Evolutionary conservation across 75 land plant species (phyloP).

Genomic region (Pseudotsuga menziesii): DNA sequence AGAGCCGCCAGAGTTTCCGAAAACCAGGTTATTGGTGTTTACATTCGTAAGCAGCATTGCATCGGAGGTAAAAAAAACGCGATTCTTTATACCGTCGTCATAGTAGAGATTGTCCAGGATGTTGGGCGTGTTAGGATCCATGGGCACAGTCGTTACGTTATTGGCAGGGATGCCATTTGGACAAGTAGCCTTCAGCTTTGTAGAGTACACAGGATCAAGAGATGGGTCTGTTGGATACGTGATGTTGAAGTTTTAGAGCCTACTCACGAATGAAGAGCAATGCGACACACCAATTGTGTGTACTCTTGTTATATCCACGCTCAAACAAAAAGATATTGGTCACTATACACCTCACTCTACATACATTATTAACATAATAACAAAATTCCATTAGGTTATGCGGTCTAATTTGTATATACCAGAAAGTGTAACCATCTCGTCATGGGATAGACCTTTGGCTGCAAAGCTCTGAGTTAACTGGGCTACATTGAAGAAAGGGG

Average conservation of each 20-base stretch:
- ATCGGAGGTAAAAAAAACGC: constrained; percentile 59
- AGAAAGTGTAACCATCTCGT: constrained; percentile 65
- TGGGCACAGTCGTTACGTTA: constrained; percentile 18
- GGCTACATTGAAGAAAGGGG: too few species aligned
- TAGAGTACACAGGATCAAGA: constrained; percentile 22
- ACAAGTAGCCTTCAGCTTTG: constrained; percentile 17
- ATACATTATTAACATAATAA: too few species aligned
- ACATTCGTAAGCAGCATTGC: constrained; percentile 22
- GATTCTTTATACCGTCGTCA: constrained; percentile 16
- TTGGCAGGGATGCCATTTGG: constrained; percentile 7
- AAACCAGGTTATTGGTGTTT: constrained; percentile 28
- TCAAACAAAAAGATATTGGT: too few species aligned
- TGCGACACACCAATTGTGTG: constrained; percentile 20
- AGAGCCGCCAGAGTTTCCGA: constrained; percentile 34
- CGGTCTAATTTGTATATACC: constrained; percentile 7
- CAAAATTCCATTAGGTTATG: not conserved
- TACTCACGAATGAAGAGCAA: too few species aligned
- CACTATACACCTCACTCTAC: too few species aligned
- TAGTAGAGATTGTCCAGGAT: constrained; percentile 43
- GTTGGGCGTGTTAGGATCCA: too few species aligned
- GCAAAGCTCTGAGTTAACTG: too few species aligned
- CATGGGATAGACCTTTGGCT: constrained; percentile 35
- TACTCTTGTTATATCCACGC: constrained; percentile 21
- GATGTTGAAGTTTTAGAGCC: constrained; percentile 24
- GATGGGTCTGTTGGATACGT: constrained; percentile 11